Conservation (phyloP, 192 early-diverging fungal genomes). For the Obelidium mucronatum region DNA sequence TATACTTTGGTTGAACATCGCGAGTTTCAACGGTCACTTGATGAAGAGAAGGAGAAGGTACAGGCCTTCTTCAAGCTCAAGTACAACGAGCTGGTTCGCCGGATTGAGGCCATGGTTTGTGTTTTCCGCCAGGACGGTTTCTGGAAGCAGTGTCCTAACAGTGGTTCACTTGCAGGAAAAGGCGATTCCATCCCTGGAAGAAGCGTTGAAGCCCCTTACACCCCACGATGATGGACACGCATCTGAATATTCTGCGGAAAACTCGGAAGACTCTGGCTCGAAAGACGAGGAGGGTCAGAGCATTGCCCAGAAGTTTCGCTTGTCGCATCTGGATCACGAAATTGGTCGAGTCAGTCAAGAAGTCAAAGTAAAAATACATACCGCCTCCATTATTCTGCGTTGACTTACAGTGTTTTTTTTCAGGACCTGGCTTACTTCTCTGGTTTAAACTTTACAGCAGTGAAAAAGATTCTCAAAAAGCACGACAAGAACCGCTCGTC, state of each 20-base stretch:
- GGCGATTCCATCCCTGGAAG: constrained; percentile 22
- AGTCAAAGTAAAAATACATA: constrained; percentile 34
- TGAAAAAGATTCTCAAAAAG: constrained; percentile 83
- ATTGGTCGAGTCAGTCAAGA: constrained; percentile 34
- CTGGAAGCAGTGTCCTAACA: neutral
- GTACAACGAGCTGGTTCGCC: constrained; percentile 31
- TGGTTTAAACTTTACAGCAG: constrained; percentile 26
- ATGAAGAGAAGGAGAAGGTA: constrained; percentile 33
- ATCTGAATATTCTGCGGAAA: constrained; percentile 20
- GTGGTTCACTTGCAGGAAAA: constrained; percentile 15
- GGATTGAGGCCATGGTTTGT: constrained; percentile 27
- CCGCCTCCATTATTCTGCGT: neutral
- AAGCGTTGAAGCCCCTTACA: constrained; percentile 1
- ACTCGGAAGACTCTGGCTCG: constrained; percentile 1
- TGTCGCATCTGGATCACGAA: constrained; percentile 20
- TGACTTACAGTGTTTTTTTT: neutral
- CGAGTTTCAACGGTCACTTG: constrained; percentile 26
- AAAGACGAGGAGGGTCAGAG: constrained; percentile 11
- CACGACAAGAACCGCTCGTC: constrained; percentile 89
- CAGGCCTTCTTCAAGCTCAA: constrained; percentile 39
- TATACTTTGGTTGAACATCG: constrained; percentile 31
- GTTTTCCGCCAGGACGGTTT: neutral
- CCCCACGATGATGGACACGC: constrained; percentile 7
- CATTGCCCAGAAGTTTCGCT: constrained; percentile 24
- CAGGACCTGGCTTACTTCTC: constrained; percentile 36